Conservation (phyloP, 768 basidiomycete genomes). For the Tubosaeta sp. region DNA sequence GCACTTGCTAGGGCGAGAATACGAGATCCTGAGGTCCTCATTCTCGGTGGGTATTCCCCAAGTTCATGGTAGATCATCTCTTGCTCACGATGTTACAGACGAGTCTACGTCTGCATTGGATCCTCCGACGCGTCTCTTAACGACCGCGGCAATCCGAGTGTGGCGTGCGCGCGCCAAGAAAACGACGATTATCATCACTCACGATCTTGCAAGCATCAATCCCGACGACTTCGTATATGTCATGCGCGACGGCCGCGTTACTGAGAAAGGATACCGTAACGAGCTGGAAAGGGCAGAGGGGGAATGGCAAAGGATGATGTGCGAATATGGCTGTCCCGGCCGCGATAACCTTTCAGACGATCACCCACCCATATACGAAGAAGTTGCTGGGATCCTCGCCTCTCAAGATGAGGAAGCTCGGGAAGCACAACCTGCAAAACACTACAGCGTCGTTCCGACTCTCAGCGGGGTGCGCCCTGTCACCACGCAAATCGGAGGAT, state of each 20-base stretch:
- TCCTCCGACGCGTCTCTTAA: constrained; percentile 78
- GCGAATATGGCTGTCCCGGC: constrained; percentile 54
- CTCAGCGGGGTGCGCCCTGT: constrained; percentile 44
- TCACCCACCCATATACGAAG: constrained; percentile 31
- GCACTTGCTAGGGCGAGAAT: constrained; percentile 85
- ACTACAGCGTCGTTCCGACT: constrained; percentile 39
- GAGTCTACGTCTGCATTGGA: constrained; percentile 85
- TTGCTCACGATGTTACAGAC: constrained; percentile 38
- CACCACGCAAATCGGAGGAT: constrained; percentile 54
- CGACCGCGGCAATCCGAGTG: constrained; percentile 65
- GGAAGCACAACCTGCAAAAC: constrained; percentile 25
- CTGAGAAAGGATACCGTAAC: constrained; percentile 81
- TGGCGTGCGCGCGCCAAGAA: constrained; percentile 62
- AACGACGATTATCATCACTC: constrained; percentile 67
- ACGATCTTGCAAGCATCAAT: constrained; percentile 84
- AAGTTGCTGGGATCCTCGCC: constrained; percentile 44
- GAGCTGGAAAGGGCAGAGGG: constrained; percentile 67
- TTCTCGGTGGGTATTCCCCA: constrained; percentile 66
- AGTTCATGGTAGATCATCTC: not conserved
- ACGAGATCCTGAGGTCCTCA: constrained; percentile 81
- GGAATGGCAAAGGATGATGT: constrained; percentile 70
- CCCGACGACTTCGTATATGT: constrained; percentile 87
- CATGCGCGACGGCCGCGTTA: constrained; percentile 72
- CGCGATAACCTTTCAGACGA: constrained; percentile 33
- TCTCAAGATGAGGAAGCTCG: constrained; percentile 41